A percentile compares a stretch with the other conserved stretches of the same genome.
These are phyloP conservation scores for Trypethelium eluteriae DNA, from an alignment of 495 filamentous ascomycete genomes.

Conservation along the genomic window DNA sequence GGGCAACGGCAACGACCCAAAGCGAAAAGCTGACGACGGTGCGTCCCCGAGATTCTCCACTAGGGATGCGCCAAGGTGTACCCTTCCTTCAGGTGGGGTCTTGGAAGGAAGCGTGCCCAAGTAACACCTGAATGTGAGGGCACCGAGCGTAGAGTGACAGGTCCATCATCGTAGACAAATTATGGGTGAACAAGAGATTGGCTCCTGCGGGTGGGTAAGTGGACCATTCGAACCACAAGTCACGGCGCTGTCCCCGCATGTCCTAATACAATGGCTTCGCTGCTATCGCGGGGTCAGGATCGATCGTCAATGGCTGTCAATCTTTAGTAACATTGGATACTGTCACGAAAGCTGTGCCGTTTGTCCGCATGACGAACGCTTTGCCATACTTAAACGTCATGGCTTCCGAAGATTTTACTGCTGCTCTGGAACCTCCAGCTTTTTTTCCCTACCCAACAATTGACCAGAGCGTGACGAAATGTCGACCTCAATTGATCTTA, in stretches of 20 bases:
- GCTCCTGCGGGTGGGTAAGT: neutral
- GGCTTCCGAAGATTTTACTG: neutral
- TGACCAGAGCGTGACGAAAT: neutral
- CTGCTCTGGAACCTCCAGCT: neutral
- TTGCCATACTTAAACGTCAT: neutral
- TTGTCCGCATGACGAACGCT: neutral
- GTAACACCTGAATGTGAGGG: no score
- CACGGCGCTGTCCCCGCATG: neutral
- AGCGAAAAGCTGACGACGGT: neutral
- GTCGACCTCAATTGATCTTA: constrained; percentile 3
- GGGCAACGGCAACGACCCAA: neutral
- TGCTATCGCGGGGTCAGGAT: neutral
- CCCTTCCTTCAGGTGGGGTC: neutral
- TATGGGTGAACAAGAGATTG: no score
- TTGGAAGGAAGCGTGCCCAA: no score
- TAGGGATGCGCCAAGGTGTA: neutral
- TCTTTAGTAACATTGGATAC: neutral
- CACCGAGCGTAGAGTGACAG: no score
- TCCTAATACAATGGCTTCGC: neutral
- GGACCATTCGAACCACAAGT: neutral
- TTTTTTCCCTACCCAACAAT: neutral
- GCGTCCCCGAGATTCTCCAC: neutral
- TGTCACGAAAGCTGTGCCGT: neutral
- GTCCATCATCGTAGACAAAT: no score
- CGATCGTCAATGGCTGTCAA: constrained; percentile 3